Base-by-base conservation (phyloP, 1,284 basidiomycete species). In the Leccinum subrobustum region DNA sequence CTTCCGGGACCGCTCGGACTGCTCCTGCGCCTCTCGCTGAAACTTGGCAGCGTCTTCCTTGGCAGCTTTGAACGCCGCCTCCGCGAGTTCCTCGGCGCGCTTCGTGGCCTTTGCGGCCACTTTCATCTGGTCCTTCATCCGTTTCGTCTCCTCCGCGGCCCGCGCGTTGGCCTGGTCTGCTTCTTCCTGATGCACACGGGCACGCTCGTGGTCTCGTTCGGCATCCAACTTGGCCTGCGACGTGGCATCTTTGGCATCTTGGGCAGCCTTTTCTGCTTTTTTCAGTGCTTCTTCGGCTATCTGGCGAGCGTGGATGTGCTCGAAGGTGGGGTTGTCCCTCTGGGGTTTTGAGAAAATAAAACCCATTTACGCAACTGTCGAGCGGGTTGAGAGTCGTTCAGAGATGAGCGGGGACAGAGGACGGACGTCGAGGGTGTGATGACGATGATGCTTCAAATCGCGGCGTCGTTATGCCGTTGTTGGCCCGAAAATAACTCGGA, bases 261-360 rank as follows among this genome's bases (percentile, higher is more conserved):
- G 35, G 4, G 62, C 69, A 0, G 59, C 44, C 3, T 44, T n/a
- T 23, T 66, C 63, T 3, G 70, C 68, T 0, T 35, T 16, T 27
- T 3, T 33, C 8, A 20, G 52, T 0, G 61, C 68, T 0, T 4
- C 3, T 42, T 73, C 67, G 3, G 72, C 70, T 0, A 7, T 2
- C 1, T 62, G 62, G 2, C 59, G 68, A 5, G 58, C 65, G 16
- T 63, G 1, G 18, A 71, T 70, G 0, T 60, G 61, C 0, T 14
- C 35, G 4, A 70, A 1, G 7, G 63, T 64, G 1, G 71, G 70
- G 18, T 70, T 71, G 6, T 27, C 35, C 2, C 16, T 6, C 56
- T 54, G 12, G 68, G 69, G 7, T 37, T 12, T 37, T 4, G 67
- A 64, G 12, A 68, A 3, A 4, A 33, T 16, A 0, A 25, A 25